These are phyloP conservation scores for Theobroma grandiflorum DNA, from an alignment of 441 rosid species.

Conservation along the genomic window DNA sequence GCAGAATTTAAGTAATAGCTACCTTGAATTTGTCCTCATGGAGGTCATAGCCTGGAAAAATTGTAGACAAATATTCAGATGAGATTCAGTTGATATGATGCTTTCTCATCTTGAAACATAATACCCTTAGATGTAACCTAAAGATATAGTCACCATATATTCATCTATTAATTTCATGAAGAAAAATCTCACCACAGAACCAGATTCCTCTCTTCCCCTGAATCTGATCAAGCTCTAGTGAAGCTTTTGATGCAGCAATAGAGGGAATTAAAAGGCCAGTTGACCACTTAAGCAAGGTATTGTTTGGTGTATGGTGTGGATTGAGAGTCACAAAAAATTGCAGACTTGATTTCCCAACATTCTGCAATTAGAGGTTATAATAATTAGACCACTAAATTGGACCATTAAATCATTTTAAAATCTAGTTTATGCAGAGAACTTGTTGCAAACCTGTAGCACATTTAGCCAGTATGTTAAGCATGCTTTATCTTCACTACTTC, in stretches of 20 bases:
- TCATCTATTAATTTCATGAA: neutral
- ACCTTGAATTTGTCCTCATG: slow-evolving; percentile 93
- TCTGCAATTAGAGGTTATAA: slow-evolving; percentile 46
- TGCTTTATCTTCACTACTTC: slow-evolving; percentile 57
- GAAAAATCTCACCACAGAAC: slow-evolving; percentile 70
- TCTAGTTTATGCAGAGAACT: slow-evolving; percentile 9
- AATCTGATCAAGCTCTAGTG: slow-evolving; percentile 70
- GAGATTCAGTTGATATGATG: neutral
- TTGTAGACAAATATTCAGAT: slow-evolving; percentile 10
- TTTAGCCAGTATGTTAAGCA: slow-evolving; percentile 93
- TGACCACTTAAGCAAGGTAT: slow-evolving; percentile 71
- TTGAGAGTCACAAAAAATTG: slow-evolving; percentile 84
- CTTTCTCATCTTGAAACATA: neutral
- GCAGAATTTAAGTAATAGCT: slow-evolving; percentile 15
- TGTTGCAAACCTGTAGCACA: slow-evolving; percentile 72
- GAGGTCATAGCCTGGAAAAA: slow-evolving; percentile 84
- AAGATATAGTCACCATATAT: too few relatives aligned
- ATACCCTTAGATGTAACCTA: neutral
- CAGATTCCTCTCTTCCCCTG: slow-evolving; percentile 87
- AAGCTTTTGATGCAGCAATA: slow-evolving; percentile 79
- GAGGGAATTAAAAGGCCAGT: slow-evolving; percentile 87
- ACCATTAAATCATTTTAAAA: slow-evolving; percentile 9
- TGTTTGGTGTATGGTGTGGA: slow-evolving; percentile 64
- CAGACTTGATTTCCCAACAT: slow-evolving; percentile 61
- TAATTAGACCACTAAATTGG: slow-evolving; percentile 6